Evolutionary conservation across 1,139 yeast genomes (phyloP).

Genomic region (Kluyveromyces marxianus): DNA sequence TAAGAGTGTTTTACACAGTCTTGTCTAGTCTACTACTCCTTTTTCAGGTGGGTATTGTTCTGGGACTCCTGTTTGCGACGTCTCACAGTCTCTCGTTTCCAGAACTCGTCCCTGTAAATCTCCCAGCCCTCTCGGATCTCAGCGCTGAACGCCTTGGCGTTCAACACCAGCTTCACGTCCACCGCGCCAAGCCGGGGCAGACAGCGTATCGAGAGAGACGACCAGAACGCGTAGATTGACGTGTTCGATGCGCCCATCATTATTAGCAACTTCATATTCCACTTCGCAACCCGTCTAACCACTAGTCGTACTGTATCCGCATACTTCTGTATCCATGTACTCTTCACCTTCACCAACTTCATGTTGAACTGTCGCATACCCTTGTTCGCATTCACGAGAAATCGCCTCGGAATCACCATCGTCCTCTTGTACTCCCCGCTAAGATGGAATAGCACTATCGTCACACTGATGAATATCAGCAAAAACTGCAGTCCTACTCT

Average conservation of each 20-base stretch:
- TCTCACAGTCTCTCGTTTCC: conserved; percentile 79
- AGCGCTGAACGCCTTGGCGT: conserved; percentile 73
- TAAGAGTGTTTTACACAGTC: background rate
- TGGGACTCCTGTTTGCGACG: conserved; percentile 43
- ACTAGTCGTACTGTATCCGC: conserved; percentile 37
- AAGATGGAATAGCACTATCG: conserved; percentile 68
- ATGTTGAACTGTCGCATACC: conserved; percentile 80
- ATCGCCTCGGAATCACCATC: conserved; percentile 71
- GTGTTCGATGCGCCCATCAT: conserved; percentile 12
- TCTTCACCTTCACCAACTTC: conserved; percentile 62
- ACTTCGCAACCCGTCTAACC: conserved; percentile 24
- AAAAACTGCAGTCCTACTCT: conserved; percentile 52
- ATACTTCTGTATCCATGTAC: conserved; percentile 46
- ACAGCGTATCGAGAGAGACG: conserved; percentile 31
- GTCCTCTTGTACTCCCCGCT: conserved; percentile 88
- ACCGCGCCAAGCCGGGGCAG: conserved; percentile 43
- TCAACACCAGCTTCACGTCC: conserved; percentile 60
- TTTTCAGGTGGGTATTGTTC: conserved; percentile 5
- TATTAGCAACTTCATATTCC: conserved; percentile 16
- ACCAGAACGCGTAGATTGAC: conserved; percentile 25
- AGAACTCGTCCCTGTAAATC: conserved; percentile 82
- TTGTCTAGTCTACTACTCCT: background rate
- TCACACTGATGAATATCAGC: conserved; percentile 59
- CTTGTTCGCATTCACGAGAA: conserved; percentile 72
- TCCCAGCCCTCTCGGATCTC: conserved; percentile 95